Evolutionary conservation across 164 flowering plant species (phyloP), one percentile per base, ranked within the genome.

Genomic region (Aristolochia contorta): DNA sequence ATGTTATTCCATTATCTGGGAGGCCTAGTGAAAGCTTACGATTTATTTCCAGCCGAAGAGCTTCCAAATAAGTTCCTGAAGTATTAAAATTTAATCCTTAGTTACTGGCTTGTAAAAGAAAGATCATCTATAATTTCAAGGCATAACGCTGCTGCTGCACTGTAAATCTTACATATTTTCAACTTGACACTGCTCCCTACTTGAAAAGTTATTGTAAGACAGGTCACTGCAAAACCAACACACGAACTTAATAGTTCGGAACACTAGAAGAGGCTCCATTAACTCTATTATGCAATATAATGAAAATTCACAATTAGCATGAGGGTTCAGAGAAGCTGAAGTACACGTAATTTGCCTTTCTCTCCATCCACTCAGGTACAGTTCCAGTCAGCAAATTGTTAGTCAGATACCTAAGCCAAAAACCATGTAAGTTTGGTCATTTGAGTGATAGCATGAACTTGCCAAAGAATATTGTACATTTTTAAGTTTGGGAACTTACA

Each of bases 161-260:
- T 22, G 0, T 5, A 41, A 41, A 19, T 41, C 72, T 68, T 65
- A 72, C 76, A 62, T 37, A 46, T 62, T 58, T 21, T 22, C 19
- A n/a, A 68, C 51, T 59, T 58, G 76, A 69, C 89, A 86, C 65
- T 71, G 62, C 25, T 57, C 76, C n/a, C 79, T 71, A 61, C 70
- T 78, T 73, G 86, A 69, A 23, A 87, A 77, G 70, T 82, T 85
- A 64, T 89, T 89, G 79, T 85, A 87, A 16, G 97, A 86, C 25
- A 89, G 81, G 79, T 89, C 97, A 58, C 96, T 89, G 79, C 63
- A 75, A 27, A 4, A 18, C 49, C 56, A 52, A 16, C n/a, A 46
- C 18, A 50, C 32, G 43, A 33, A 50, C 13, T 14, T 23, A 20
- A 61, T 46, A 22, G 16, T 46, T 46, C 15, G 52, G 20, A 23